A percentile compares a stretch with the other conserved stretches of the same genome.
Evolutionary conservation across 768 basidiomycete species (phyloP).

Genomic region (Naganishia vishniacii): DNA sequence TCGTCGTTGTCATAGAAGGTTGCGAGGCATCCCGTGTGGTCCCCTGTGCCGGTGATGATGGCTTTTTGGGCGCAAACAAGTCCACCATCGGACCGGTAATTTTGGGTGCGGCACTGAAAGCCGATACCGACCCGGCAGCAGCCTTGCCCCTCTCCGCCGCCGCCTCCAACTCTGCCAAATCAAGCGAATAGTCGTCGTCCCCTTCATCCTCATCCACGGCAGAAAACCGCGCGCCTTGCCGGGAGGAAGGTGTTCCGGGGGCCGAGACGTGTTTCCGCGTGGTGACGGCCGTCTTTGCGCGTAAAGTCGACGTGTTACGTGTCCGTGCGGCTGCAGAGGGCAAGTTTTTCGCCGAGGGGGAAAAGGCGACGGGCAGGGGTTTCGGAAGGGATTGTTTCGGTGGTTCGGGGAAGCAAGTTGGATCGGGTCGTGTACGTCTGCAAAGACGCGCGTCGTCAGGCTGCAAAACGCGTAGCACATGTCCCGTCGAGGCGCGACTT

Average conservation of each 20-base stretch:
- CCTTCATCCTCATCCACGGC: conserved; percentile 6
- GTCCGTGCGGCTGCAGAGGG: neutral
- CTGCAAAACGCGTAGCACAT: neutral
- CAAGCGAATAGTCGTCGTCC: neutral
- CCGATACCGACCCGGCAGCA: too few species aligned
- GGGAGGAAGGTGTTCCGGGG: neutral
- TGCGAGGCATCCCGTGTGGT: too few species aligned
- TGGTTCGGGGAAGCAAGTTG: conserved; percentile 3
- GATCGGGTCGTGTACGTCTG: neutral
- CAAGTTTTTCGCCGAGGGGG: conserved; percentile 12
- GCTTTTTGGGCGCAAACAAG: conserved; percentile 8
- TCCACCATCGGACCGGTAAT: conserved; percentile 11
- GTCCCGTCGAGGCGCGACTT: too few species aligned
- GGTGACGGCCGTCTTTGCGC: conserved; percentile 5
- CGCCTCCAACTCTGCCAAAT: neutral
- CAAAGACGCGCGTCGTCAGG: neutral
- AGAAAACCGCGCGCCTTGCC: conserved; percentile 3
- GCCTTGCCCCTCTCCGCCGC: neutral
- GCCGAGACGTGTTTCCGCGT: conserved; percentile 15
- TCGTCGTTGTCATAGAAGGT: neutral
- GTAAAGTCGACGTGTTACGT: neutral
- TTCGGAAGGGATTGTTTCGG: conserved; percentile 1
- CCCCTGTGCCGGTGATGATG: neutral
- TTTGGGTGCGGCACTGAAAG: conserved; percentile 8
- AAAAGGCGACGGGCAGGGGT: conserved; percentile 14